Conservation (phyloP, 2,329 filamentous ascomycete species). For the Epichloe festucae region DNA sequence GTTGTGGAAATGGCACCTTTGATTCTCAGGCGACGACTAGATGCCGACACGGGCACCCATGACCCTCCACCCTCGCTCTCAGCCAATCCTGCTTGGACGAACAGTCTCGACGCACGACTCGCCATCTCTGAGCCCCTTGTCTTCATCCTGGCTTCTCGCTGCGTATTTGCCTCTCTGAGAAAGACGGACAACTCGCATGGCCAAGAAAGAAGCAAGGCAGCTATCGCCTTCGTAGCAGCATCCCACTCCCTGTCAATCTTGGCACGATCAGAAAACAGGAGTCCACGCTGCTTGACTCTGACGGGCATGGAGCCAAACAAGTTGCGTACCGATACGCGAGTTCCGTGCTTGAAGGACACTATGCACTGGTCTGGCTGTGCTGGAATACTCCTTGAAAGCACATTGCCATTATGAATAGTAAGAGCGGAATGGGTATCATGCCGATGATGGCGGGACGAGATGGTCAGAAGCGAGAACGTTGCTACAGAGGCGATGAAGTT, state of each 20-base stretch:
- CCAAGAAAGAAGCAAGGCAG: constrained; percentile 61
- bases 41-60: constrained; percentile 63
- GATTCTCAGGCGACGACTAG: constrained; percentile 46
- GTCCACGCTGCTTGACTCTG: constrained; percentile 65
- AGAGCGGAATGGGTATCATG: constrained; percentile 52
- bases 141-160: constrained; percentile 26
- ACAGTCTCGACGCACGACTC: constrained; percentile 29
- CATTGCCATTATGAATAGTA: constrained; percentile 54
- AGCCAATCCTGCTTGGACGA: constrained; percentile 54
- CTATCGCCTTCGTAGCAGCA: constrained; percentile 42
- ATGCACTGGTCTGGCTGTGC: constrained; percentile 45
- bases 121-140: constrained; percentile 11
- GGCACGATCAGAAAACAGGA: constrained; percentile 35
- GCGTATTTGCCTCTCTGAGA: constrained; percentile 36
- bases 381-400: constrained; percentile 51
- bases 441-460: constrained; percentile 57
- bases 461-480: constrained; percentile 59
- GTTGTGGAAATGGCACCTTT: constrained; percentile 57
- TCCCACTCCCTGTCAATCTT: constrained; percentile 52
- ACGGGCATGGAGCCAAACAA: constrained; percentile 88
- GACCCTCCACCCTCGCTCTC: constrained; percentile 34
- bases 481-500: constrained; percentile 67
- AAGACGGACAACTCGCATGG: constrained; percentile 40
- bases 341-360: constrained; percentile 50
- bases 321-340: constrained; percentile 61